A percentile compares a stretch with the other conserved stretches of the same genome.
These are phyloP conservation scores for Blastobotrys attinorum DNA, from an alignment of 805 yeast species.

Conservation along the genomic window DNA sequence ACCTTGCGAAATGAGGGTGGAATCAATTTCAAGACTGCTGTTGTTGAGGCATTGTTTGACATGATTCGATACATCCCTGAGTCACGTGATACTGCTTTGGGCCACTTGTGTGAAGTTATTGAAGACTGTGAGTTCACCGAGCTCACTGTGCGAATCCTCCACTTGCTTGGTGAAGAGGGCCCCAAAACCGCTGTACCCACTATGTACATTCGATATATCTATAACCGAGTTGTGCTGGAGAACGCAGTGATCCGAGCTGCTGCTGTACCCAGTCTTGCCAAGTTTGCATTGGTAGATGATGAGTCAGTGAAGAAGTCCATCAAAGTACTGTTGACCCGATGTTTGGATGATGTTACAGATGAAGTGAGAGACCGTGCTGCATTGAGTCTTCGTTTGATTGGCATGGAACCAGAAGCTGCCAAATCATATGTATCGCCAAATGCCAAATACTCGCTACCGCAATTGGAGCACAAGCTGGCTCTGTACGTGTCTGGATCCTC, in stretches of 20 bases:
- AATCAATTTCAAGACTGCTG: constrained; percentile 71
- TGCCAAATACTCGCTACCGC: constrained; percentile 60
- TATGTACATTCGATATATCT: constrained; percentile 87
- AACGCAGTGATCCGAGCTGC: constrained; percentile 93
- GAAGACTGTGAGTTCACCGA: constrained; percentile 98
- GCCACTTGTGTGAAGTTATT: constrained; percentile 88
- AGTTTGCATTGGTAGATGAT: constrained; percentile 74
- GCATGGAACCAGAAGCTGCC: constrained; percentile 31
- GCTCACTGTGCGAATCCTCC: constrained; percentile 85
- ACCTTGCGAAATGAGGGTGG: constrained; percentile 89
- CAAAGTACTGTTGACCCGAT: constrained; percentile 67
- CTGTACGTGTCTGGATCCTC: constrained; percentile 54
- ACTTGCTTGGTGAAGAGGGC: constrained; percentile 89
- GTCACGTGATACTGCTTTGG: constrained; percentile 75
- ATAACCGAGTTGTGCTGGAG: constrained; percentile 93
- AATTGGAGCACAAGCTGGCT: constrained; percentile 71
- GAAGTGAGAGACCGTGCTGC: constrained; percentile 98
- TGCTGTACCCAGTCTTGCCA: constrained; percentile 86
- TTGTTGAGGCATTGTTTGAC: constrained; percentile 89
- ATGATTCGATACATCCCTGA: constrained; percentile 79
- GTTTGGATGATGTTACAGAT: constrained; percentile 83
- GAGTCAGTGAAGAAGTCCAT: constrained; percentile 59
- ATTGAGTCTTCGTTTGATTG: constrained; percentile 63
- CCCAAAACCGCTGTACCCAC: constrained; percentile 82
- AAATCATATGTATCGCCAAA: constrained; percentile 55